Conservation (phyloP, 257 asterid species). For the Handroanthus guayacan region DNA sequence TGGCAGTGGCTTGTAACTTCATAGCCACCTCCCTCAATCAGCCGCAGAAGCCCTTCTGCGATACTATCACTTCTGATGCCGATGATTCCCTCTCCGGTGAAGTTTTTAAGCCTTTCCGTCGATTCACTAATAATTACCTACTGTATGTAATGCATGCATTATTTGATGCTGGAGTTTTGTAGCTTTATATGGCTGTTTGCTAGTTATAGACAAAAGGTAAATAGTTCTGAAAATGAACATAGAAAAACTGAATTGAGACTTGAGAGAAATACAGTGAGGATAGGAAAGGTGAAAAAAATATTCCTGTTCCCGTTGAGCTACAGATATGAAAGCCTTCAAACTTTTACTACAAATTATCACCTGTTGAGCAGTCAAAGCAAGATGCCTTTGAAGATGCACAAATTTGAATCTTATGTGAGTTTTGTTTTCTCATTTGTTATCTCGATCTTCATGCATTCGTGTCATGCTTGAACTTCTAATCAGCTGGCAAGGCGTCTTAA, state of each 20-base stretch:
- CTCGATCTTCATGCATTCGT: background rate
- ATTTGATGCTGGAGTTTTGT: slow-evolving; percentile 5
- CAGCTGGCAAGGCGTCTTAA: background rate
- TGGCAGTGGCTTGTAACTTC: slow-evolving; percentile 64
- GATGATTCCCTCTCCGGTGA: slow-evolving; percentile 60
- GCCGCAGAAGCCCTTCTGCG: slow-evolving; percentile 72
- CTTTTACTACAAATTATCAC: too few species aligned
- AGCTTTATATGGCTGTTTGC: background rate
- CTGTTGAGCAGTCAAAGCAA: background rate
- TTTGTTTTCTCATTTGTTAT: background rate
- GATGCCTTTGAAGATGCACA: background rate
- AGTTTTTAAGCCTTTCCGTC: background rate
- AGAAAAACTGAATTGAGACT: background rate
- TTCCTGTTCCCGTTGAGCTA: too few species aligned
- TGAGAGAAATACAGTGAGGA: background rate
- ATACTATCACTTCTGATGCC: slow-evolving; percentile 37
- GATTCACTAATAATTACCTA: background rate
- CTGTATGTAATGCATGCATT: background rate
- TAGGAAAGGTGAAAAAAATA: too few species aligned
- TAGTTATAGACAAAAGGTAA: background rate
- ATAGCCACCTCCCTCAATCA: slow-evolving; percentile 47
- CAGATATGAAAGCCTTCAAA: too few species aligned
- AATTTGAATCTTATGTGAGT: background rate
- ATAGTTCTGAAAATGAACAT: background rate
- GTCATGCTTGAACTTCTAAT: background rate